phyloP scores from a whole-genome alignment of 2,329 filamentous ascomycete species.

The Aspergillus luchuensis region DNA sequence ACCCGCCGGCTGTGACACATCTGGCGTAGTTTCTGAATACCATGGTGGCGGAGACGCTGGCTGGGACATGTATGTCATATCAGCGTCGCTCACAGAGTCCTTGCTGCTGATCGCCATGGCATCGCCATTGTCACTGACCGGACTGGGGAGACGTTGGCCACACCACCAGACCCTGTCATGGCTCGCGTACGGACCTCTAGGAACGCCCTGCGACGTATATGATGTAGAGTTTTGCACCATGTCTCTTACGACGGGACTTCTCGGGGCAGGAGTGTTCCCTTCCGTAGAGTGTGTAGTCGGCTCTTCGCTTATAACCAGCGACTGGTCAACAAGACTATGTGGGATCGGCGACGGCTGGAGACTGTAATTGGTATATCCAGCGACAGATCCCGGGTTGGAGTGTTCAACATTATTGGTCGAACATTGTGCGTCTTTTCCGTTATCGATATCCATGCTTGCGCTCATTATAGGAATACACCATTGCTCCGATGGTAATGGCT shows the following conservation, averaged over 20 bases:
- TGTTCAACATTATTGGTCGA: slow-evolving; percentile 17
- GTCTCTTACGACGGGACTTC: neutral
- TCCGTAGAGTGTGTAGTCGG: slow-evolving; percentile 33
- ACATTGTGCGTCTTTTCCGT: slow-evolving; percentile 23
- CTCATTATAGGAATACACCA: slow-evolving; percentile 8
- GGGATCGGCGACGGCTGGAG: slow-evolving; percentile 34
- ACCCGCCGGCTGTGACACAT: slow-evolving; percentile 9
- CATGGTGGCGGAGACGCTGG: slow-evolving; percentile 6
- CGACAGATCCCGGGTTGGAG: slow-evolving; percentile 23
- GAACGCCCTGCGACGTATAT: neutral
- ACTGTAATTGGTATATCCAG: slow-evolving; percentile 20
- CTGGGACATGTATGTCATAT: slow-evolving; percentile 21
- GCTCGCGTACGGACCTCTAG: slow-evolving; percentile 5
- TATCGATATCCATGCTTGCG: slow-evolving; percentile 35
- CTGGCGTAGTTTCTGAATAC: neutral
- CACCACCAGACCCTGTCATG: slow-evolving; percentile 24
- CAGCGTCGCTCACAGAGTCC: slow-evolving; percentile 16
- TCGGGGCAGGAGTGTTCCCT: slow-evolving; percentile 28
- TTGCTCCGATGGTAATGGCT: neutral
- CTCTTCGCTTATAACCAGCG: slow-evolving; percentile 35
- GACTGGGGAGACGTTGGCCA: slow-evolving; percentile 40
- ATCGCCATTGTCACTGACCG: slow-evolving; percentile 42
- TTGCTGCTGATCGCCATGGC: slow-evolving; percentile 11
- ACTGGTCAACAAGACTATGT: slow-evolving; percentile 31
- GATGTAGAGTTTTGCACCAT: neutral